Evolutionary conservation across 2,329 filamentous ascomycete genomes (phyloP), one percentile per base, ranked within the genome.

Genomic region (Cercospora canescens): DNA sequence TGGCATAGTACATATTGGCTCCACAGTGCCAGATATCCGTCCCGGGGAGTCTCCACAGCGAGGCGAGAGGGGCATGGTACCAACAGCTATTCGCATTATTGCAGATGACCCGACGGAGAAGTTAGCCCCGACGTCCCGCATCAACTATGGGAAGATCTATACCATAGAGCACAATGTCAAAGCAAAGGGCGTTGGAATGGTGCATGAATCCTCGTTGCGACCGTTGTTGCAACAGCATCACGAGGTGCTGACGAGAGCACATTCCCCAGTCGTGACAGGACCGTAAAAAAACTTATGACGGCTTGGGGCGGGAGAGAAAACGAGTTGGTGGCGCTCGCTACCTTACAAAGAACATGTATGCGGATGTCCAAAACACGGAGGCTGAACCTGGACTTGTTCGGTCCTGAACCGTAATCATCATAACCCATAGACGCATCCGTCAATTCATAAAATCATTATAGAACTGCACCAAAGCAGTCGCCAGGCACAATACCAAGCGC

Each of bases 131-230:
- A 41, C 55, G n/a, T 69, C 67, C 1, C 56, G 67, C 3, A 50
- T 67, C 5, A 28, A 69, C n/a, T 67, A 64, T 26, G 64, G 61
- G 16, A 64, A 69, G 16, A 56, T 69, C 1, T 48, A 65, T 14
- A 69, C 67, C 5, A 56, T 69, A 8, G 60, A 69, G 58, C 64
- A 67, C 14, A 69, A 69, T 21, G 26, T 67, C 8, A 69, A 62
- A 41, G 67, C 37, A 14, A 39, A 56, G 12, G n/a, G 24, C 3
- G n/a, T 65, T 0, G 66, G 66, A 8, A 65, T 63, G 60, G 37
- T 58, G 30, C 50, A 58, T 16, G 35, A 63, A 7, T 5, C 4
- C 11, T 55, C 50, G 34, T 1, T 57, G 1, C 34, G 5, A 12
- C 1, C 21, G 26, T 12, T 50, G 12, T 4, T 16, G 21, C 1